Evolutionary conservation across 2,329 filamentous ascomycete genomes (phyloP), one percentile per base, ranked within the genome.

Genomic region (Ophiostoma ips): DNA sequence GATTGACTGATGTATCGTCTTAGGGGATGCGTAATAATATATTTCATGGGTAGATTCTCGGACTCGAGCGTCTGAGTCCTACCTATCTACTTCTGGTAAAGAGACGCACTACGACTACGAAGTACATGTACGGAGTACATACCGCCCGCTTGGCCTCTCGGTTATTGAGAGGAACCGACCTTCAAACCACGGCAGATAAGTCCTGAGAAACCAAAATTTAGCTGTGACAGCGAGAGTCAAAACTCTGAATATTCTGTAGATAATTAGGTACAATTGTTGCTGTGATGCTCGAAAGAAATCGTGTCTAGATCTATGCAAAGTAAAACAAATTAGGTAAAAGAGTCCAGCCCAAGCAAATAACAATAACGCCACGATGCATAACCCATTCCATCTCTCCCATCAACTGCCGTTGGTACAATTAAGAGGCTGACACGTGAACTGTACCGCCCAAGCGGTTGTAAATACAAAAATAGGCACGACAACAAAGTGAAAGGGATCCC

Each of bases 281-380:
- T 34, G 33, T 12, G 38, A 41, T 24, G 19, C 37, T 3, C 21
- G 21, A 24, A 16, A 30, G 21, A 13, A 16, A 31, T 13, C 5
- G 9, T 2, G 13, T n/a, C 40, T 31, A 18, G 11, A 44, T 44
- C 9, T n/a, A 31, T 16, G 13, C 33, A 34, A 34, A n/a, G n/a
- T 16, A 19, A 31, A 31, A 30, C 28, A 44, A n/a, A 44, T 44
- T 44, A 44, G 16, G 41, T 18, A 12, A 37, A 16, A 31, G 6
- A n/a, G n/a, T 21, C 15, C 28, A 18, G 13, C 28, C 41, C 41
- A 44, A 12, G n/a, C 28, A 33, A 30, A 28, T 18, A 24, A 40
- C 19, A 41, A 43, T n/a, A 44, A 44, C 41, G 41, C 41, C 41
- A 18, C 41, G 31, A 44, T 44, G 41, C 41, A 44, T 28, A 41